phyloP scores from a whole-genome alignment of 306 rosid species.

The Quercus rubra region DNA sequence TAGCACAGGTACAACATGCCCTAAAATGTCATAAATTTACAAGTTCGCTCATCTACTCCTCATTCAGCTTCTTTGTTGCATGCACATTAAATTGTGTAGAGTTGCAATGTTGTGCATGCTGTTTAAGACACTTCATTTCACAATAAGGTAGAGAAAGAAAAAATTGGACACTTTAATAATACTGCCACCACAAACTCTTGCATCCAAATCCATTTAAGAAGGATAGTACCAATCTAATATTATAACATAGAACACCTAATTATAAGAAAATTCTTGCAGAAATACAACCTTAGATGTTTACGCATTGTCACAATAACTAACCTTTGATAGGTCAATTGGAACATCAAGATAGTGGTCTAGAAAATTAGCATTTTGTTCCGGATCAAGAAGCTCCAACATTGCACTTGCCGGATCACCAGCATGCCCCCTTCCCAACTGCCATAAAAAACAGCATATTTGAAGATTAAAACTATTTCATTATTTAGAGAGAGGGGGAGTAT shows the following conservation, averaged over 20 bases:
- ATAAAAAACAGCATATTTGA: slow-evolving; percentile 25
- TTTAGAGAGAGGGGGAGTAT: neutral
- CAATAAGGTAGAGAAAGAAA: neutral
- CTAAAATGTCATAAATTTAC: neutral
- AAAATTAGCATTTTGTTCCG: slow-evolving; percentile 99
- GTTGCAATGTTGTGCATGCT: neutral
- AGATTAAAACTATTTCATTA: slow-evolving; percentile 4
- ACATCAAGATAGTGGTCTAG: slow-evolving; percentile 99
- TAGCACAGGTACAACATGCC: neutral
- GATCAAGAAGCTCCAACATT: slow-evolving; percentile 98
- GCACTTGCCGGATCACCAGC: slow-evolving; percentile 99
- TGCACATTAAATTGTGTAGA: neutral
- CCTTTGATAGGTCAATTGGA: slow-evolving; percentile 97
- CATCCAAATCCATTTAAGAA: neutral
- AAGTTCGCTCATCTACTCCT: neutral
- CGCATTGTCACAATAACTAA: slow-evolving; percentile 27
- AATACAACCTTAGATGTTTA: slow-evolving; percentile 7
- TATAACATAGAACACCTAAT: neutral
- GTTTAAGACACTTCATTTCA: neutral
- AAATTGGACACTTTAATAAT: neutral
- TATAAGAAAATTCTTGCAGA: neutral
- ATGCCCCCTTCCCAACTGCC: slow-evolving; percentile 98
- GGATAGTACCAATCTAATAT: neutral
- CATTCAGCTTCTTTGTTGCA: neutral
- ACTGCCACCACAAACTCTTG: neutral